A percentile compares a stretch with the other conserved stretches of the same genome.
Evolutionary conservation across 768 basidiomycete genomes (phyloP).

Genomic region (Collybia sordida): DNA sequence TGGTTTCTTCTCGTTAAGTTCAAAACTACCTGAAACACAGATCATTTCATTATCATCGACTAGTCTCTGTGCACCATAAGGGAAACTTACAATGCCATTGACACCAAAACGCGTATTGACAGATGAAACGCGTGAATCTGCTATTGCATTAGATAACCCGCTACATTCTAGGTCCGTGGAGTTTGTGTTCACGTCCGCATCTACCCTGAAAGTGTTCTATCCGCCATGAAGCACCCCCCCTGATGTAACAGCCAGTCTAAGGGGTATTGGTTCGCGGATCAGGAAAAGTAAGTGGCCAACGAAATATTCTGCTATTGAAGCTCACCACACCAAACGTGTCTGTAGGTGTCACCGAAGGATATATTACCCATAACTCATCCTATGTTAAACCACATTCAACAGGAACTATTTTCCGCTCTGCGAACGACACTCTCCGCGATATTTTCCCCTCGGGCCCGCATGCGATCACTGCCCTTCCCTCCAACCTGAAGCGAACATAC

Average conservation of each 20-base stretch:
- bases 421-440: slow-evolving; percentile 55
- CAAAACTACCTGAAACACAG: too few relatives aligned
- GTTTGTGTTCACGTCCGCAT: background rate
- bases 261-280: slow-evolving; percentile 55
- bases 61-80: too few relatives aligned
- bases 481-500: slow-evolving; percentile 35
- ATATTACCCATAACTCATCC: slow-evolving; percentile 38
- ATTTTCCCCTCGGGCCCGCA: slow-evolving; percentile 29
- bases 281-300: slow-evolving; percentile 56
- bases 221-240: slow-evolving; percentile 34
- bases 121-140: slow-evolving; percentile 18
- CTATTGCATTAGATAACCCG: slow-evolving; percentile 11
- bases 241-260: slow-evolving; percentile 54
- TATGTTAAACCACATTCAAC: slow-evolving; percentile 40
- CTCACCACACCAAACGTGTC: slow-evolving; percentile 26
- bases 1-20: too few relatives aligned
- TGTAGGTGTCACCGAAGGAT: slow-evolving; percentile 63
- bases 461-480: slow-evolving; percentile 7
- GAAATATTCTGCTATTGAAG: background rate
- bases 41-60: too few relatives aligned
- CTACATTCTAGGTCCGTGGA: slow-evolving; percentile 12
- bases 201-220: background rate
- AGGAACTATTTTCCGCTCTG: slow-evolving; percentile 48
- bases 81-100: slow-evolving; percentile 13
- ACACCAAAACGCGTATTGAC: slow-evolving; percentile 27